phyloP scores from a whole-genome alignment of 768 basidiomycete genomes.

The Asterophora parasitica region DNA sequence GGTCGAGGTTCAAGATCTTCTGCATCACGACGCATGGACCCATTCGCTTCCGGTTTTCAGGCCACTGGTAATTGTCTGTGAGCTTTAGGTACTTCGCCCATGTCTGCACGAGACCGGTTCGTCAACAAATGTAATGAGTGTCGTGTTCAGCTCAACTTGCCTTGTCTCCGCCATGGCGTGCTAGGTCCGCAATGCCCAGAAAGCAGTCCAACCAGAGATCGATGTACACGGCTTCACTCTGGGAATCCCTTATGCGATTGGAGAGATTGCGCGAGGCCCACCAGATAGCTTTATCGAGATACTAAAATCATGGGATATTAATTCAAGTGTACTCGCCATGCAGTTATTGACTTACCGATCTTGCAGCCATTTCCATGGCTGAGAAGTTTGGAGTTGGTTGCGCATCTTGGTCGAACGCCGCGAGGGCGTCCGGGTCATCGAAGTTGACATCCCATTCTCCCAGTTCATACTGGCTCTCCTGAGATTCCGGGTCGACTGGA shows the following conservation, averaged over 20 bases:
- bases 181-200: conserved; percentile 62
- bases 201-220: conserved; percentile 67
- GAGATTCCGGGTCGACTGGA: conserved; percentile 33
- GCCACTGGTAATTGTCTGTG: conserved; percentile 45
- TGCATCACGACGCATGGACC: conserved; percentile 55
- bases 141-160: conserved; percentile 14
- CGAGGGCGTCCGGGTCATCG: conserved; percentile 58
- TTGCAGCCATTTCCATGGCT: conserved; percentile 43
- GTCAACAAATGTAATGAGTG: background rate
- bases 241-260: conserved; percentile 37
- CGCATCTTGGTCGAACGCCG: conserved; percentile 41
- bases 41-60: conserved; percentile 48
- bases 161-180: conserved; percentile 34
- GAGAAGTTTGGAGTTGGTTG: conserved; percentile 25
- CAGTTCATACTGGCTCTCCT: conserved; percentile 80
- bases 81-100: conserved; percentile 56
- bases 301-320: conserved; percentile 9
- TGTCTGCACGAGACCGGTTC: conserved; percentile 31
- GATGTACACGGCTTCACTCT: conserved; percentile 30
- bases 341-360: conserved; percentile 10
- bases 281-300: conserved; percentile 15
- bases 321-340: background rate
- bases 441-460: conserved; percentile 43
- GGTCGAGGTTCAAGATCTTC: conserved; percentile 52
- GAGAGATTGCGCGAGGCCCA: conserved; percentile 38